phyloP scores from a whole-genome alignment of 257 asterid species.

The Przewalskia tangutica region DNA sequence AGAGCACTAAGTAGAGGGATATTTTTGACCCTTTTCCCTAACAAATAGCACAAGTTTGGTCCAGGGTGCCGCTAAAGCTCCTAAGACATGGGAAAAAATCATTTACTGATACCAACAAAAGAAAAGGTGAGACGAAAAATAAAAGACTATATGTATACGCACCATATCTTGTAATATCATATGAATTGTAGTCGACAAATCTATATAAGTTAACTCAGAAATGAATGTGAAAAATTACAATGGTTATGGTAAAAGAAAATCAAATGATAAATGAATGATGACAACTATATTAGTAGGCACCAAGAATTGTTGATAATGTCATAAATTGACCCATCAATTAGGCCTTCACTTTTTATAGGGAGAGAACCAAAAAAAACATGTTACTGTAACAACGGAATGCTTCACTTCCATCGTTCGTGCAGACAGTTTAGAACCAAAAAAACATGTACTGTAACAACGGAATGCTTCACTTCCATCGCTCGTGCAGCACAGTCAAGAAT shows the following conservation, averaged over 20 bases:
- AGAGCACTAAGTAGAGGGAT: too few species aligned
- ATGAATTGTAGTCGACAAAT: background rate
- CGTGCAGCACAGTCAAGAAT: background rate
- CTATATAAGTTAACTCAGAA: background rate
- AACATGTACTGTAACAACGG: background rate
- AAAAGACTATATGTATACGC: background rate
- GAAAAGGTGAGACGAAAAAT: too few species aligned
- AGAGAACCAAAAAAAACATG: background rate
- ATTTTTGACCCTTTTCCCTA: too few species aligned
- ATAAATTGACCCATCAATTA: background rate
- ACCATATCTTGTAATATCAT: background rate
- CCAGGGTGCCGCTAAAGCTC: too few species aligned
- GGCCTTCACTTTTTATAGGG: background rate
- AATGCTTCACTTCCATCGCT: background rate
- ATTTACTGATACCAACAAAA: too few species aligned
- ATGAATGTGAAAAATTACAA: background rate
- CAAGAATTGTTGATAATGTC: background rate
- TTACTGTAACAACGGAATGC: background rate
- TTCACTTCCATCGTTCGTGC: background rate
- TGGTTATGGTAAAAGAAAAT: slow-evolving; percentile 1
- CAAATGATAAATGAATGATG: slow-evolving; percentile 7
- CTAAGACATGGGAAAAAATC: too few species aligned
- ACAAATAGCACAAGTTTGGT: too few species aligned
- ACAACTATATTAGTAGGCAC: background rate
- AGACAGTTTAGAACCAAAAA: background rate